Base-by-base conservation (phyloP, 2,329 filamentous ascomycete species). In the Myriangium duriaei region DNA sequence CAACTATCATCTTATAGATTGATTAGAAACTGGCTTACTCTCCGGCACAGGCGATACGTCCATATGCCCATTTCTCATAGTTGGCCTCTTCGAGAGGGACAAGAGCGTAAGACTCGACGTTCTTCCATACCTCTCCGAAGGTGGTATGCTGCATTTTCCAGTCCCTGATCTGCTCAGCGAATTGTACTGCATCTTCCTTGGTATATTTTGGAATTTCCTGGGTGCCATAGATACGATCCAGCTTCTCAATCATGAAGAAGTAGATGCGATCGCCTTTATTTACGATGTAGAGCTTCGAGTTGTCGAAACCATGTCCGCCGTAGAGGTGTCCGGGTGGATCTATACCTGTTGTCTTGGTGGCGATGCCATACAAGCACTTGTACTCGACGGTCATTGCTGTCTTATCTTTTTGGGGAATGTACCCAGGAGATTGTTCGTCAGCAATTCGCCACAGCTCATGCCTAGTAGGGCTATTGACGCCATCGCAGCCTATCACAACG, bases 331-430 rank as follows among this genome's bases (percentile, higher is more conserved):
- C 47, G 6, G 19, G 31, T 10, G 41, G n/a, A 9, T 43, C 35
- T 5, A 48, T 15, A 1, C 44, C 46, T 5, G 35, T 10, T 2
- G 56, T 50, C 10, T 53, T 19, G 11, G 56, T 44, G 2, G 58
- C 53, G 11, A 62, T 63, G 4, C 61, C 60, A 31, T 60, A 64
- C n/a, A 54, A 54, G 44, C 59, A 62, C 9, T 45, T 42, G 26
- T 60, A 62, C 21, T 45, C 42, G 7, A 45, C 47, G 16, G 40
- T 26, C 21, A 26, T 26, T 7, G 7, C 21, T 26, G 17, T 41
- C 28, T 46, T 45, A n/a, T 51, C 49, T 17, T 45, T 39, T 4
- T 19, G 31, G 2, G 43, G 29, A 30, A 51, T 46, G 21, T 38
- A 42, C 1, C 37, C 39, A 1, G 47, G 41, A 12, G 42, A 32